Percentiles rank a stretch among this genome's conserved stretches.
phyloP scores from a whole-genome alignment of 2,329 filamentous ascomycete genomes.

The Eurotiales sp. region DNA sequence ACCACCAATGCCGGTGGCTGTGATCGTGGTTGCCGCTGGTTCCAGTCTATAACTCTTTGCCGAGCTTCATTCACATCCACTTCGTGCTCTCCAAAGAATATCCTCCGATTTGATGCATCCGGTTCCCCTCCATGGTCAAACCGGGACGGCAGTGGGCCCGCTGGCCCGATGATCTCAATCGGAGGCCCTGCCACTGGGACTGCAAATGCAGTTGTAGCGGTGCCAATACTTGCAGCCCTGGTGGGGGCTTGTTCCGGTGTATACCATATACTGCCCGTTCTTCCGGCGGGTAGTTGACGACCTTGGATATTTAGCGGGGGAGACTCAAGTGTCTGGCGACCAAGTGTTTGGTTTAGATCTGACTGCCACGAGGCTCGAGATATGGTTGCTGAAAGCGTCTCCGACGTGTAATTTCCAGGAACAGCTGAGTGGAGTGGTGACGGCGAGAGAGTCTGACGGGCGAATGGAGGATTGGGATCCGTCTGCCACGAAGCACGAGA shows the following conservation, averaged over 20 bases:
- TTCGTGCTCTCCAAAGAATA: conserved; percentile 26
- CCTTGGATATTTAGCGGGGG: conserved; percentile 9
- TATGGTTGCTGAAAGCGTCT: conserved; percentile 28
- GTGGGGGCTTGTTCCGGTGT: background rate
- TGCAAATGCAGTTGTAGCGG: background rate
- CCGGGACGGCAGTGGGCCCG: conserved; percentile 15
- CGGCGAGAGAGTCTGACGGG: too few relatives aligned
- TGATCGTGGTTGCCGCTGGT: conserved; percentile 8
- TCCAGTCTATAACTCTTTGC: conserved; percentile 24
- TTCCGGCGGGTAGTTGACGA: background rate
- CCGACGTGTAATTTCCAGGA: conserved; percentile 25
- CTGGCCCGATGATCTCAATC: background rate
- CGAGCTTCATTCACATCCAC: conserved; percentile 30
- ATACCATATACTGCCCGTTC: conserved; percentile 3
- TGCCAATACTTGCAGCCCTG: background rate
- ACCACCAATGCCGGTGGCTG: conserved; percentile 1
- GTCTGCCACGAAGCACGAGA: conserved; percentile 36
- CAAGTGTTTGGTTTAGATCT: conserved; percentile 30
- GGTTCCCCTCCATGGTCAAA: conserved; percentile 16
- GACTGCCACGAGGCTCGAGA: conserved; percentile 36
- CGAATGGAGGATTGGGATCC: conserved; percentile 31
- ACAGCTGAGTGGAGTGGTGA: conserved; percentile 24
- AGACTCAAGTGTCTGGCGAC: conserved; percentile 20
- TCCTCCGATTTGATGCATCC: conserved; percentile 13
- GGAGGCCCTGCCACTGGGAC: background rate